Conservation (phyloP, 352 stramenopile genomes). For the Hyaloperonospora brassicae region DNA sequence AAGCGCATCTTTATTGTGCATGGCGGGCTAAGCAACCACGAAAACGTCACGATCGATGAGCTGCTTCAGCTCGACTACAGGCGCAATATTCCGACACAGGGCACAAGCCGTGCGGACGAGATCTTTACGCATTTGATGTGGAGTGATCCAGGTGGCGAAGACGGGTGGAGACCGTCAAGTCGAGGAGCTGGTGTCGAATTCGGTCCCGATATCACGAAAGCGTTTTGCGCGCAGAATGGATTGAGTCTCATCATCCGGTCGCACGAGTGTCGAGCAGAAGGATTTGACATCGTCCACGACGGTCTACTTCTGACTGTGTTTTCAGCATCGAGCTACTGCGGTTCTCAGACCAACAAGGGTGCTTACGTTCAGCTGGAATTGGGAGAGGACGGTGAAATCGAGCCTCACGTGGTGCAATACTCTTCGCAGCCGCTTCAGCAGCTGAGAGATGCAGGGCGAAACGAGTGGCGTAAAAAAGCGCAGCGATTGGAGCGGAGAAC, state of each 20-base stretch:
- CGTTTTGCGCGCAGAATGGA: conserved; percentile 82
- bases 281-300: conserved; percentile 85
- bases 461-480: conserved; percentile 78
- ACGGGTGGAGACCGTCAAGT: conserved; percentile 55
- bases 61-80: conserved; percentile 76
- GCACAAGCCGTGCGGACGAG: conserved; percentile 68
- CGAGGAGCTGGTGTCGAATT: conserved; percentile 90
- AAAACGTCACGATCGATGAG: conserved; percentile 85
- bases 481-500: conserved; percentile 57
- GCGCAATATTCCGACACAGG: conserved; percentile 83
- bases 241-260: conserved; percentile 89
- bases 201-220: conserved; percentile 87
- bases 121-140: conserved; percentile 89
- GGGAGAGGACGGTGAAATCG: conserved; percentile 65
- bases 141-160: conserved; percentile 79
- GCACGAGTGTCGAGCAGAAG: conserved; percentile 89
- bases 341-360: conserved; percentile 87
- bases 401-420: conserved; percentile 89
- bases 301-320: conserved; percentile 86
- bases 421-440: conserved; percentile 83
- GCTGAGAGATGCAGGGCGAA: conserved; percentile 47
- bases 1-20: conserved; percentile 89
- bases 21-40: conserved; percentile 83
- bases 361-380: conserved; percentile 65
- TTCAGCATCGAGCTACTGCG: conserved; percentile 88